These are phyloP conservation scores for Xylaria flabelliformis DNA, from an alignment of 495 filamentous ascomycete species.

Conservation along the genomic window DNA sequence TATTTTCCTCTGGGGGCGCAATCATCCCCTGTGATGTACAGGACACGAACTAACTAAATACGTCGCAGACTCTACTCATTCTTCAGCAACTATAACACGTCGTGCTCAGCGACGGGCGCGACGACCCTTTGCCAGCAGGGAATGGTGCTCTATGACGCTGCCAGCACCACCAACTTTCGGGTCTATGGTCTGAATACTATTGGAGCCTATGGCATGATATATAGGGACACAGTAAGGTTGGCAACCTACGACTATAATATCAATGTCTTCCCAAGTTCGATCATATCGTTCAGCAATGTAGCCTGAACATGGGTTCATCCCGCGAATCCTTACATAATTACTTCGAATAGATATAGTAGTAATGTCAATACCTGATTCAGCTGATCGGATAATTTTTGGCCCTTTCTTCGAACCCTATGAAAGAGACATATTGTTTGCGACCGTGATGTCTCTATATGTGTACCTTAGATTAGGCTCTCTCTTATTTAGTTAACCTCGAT, in stretches of 20 bases:
- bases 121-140: constrained; percentile 64
- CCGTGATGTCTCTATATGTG: not conserved
- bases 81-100: constrained; percentile 59
- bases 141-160: constrained; percentile 59
- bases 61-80: constrained; percentile 57
- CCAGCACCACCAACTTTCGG: constrained; percentile 53
- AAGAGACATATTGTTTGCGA: not conserved
- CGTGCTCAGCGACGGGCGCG: constrained; percentile 48
- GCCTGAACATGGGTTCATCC: constrained; percentile 1
- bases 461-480: not conserved
- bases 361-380: not conserved
- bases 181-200: constrained; percentile 62
- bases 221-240: constrained; percentile 55
- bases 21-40: not conserved
- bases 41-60: constrained; percentile 39
- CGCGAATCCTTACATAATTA: not conserved
- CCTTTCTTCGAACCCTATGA: not conserved
- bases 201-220: constrained; percentile 52
- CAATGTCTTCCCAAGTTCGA: constrained; percentile 59
- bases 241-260: constrained; percentile 61
- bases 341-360: not conserved
- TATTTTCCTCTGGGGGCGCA: not conserved
- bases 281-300: constrained; percentile 52
- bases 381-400: not conserved
- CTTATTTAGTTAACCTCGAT: not conserved